Evolutionary conservation across 306 rosid genomes (phyloP), one percentile per base, ranked within the genome.

Genomic region (Senna siamea): DNA sequence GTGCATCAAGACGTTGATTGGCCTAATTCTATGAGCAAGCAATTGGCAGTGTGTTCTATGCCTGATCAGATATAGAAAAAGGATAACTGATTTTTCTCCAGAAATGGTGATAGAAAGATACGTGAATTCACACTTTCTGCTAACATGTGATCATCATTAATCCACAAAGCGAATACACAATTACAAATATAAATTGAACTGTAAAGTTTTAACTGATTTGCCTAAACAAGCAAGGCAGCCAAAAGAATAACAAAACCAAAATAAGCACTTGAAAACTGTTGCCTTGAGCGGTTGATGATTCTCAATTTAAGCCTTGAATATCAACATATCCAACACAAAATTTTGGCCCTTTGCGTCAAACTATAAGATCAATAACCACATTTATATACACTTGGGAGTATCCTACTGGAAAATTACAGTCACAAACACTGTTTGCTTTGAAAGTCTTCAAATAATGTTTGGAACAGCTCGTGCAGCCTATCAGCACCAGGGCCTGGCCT

Each of bases 401-500:
- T 35, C 57, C 76, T 55, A 70, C 26, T 46, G 74, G 38, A 76
- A 8, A 15, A 9, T 60, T 22, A 23, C 44, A 43, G 51, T 85
- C 85, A 85, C 50, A 57, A 37, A 74, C 92, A 88, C 60, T 83
- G 89, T 51, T 76, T 79, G 68, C 79, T 76, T 67, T 26, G 69
- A 72, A 66, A 81, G 20, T 85, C 86, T 62, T 85, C 85, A 1
- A 85, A 81, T 68, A 77, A 54, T 41, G 84, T 77, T 12, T 34
- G 54, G 78, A 69, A 85, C 66, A 88, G 78, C 72, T 74, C 85
- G 15, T 68, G 82, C 70, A 88, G 61, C 83, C 90, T 81, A 77
- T 67, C 63, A 14, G 88, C 88, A 32, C 90, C 90, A 1, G 79
- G 80, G 51, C 92, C 88, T 23, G 90, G 84, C 50, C 69, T 67